Evolutionary conservation across 2,329 filamentous ascomycete species (phyloP).

Genomic region (Pseudogymnoascus sp.): DNA sequence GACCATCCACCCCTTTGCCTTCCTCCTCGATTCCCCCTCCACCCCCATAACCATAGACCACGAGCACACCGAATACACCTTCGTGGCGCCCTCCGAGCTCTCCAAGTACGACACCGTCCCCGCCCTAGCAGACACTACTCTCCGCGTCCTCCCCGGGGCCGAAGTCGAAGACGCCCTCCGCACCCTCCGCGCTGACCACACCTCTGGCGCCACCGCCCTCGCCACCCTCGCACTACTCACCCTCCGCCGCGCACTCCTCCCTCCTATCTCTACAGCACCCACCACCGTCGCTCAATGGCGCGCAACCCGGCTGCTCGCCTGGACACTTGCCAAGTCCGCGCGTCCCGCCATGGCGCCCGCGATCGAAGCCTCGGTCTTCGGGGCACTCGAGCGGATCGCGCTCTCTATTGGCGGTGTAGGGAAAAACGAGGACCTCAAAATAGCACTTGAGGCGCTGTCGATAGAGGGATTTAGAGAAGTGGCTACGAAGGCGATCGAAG

Average conservation of each 20-base stretch:
- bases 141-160: constrained; percentile 42
- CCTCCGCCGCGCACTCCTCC: constrained; percentile 38
- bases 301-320: constrained; percentile 46
- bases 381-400: constrained; percentile 30
- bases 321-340: constrained; percentile 58
- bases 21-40: constrained; percentile 36
- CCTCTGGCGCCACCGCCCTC: constrained; percentile 51
- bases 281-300: constrained; percentile 43
- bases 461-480: neutral
- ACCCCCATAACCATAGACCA: constrained; percentile 47
- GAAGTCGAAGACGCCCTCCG: constrained; percentile 40
- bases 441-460: neutral
- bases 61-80: constrained; percentile 56
- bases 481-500: constrained; percentile 19
- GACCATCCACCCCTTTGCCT: constrained; percentile 57
- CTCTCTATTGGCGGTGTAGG: neutral
- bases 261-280: constrained; percentile 24
- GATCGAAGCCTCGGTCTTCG: constrained; percentile 43
- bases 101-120: constrained; percentile 46
- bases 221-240: constrained; percentile 44
- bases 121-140: constrained; percentile 47
- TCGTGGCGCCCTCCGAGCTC: constrained; percentile 39
- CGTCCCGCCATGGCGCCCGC: constrained; percentile 59
- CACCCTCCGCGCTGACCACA: constrained; percentile 45
- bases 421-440: neutral